Percentiles rank a stretch among this genome's conserved stretches.
phyloP scores from a whole-genome alignment of 148 eudicot species.

The Linanthus parryae region DNA sequence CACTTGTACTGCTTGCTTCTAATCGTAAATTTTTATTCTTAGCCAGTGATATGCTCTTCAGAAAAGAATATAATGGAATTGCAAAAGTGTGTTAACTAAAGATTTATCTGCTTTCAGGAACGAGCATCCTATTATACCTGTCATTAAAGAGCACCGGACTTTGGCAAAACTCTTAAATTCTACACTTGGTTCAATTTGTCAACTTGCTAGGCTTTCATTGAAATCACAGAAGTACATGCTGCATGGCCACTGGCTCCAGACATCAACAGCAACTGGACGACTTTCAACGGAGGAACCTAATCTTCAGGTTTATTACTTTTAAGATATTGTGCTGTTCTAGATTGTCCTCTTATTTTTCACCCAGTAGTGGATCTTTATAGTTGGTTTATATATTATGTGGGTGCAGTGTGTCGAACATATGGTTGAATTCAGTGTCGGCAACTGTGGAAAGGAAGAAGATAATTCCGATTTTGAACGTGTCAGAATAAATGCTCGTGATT shows the following conservation, averaged over 20 bases:
- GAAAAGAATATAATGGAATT: too few species aligned
- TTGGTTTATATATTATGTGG: background rate
- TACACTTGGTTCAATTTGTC: conserved; percentile 90
- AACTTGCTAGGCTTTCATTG: conserved; percentile 73
- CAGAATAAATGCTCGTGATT: conserved; percentile 80
- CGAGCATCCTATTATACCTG: conserved; percentile 92
- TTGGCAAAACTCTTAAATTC: conserved; percentile 82
- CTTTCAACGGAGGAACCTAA: conserved; percentile 99
- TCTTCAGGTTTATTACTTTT: conserved; percentile 58
- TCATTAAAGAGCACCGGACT: conserved; percentile 93
- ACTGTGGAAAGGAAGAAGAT: conserved; percentile 27
- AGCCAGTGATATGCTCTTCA: too few species aligned
- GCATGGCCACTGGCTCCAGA: conserved; percentile 99
- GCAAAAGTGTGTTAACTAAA: too few species aligned
- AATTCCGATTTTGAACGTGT: conserved; percentile 27
- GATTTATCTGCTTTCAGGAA: conserved; percentile 63
- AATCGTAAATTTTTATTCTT: too few species aligned
- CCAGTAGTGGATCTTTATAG: background rate
- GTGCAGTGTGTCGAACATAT: conserved; percentile 87
- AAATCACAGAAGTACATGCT: conserved; percentile 72
- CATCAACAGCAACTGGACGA: conserved; percentile 96
- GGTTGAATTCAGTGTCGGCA: conserved; percentile 62
- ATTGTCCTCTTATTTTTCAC: background rate
- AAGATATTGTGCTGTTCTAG: background rate
- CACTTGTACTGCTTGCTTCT: too few species aligned